These are phyloP conservation scores for Neurospora sp. DNA, from an alignment of 495 filamentous ascomycete genomes.

Conservation along the genomic window DNA sequence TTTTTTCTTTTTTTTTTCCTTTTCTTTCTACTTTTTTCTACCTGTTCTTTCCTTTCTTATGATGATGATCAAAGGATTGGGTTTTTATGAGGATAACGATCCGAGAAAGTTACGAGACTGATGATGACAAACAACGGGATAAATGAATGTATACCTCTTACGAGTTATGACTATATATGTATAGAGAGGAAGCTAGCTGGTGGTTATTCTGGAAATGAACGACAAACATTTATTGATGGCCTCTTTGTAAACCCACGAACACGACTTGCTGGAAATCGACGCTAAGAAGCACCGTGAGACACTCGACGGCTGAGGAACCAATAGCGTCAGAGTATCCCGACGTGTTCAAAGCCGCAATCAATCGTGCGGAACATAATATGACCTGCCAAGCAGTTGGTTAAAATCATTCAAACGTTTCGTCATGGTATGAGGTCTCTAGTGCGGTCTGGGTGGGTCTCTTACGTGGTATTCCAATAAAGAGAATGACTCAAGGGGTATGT, in stretches of 20 bases:
- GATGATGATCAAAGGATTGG: not conserved
- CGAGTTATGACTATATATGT: not conserved
- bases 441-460: not conserved
- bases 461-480: not conserved
- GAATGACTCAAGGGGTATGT: not conserved
- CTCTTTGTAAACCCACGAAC: not conserved
- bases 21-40: not conserved
- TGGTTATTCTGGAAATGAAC: not conserved
- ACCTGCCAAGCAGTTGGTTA: not conserved
- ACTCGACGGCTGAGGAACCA: not conserved
- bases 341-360: not conserved
- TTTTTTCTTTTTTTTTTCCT: slow-evolving; percentile 4
- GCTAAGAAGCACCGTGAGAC: not conserved
- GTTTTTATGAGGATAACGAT: not conserved
- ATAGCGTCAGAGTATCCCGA: not conserved
- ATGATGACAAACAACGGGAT: not conserved
- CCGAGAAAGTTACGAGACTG: not conserved
- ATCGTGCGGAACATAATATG: not conserved
- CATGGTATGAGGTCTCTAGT: not conserved
- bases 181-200: not conserved
- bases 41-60: not conserved
- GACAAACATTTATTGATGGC: not conserved
- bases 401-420: not conserved
- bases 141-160: not conserved
- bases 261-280: not conserved